Conservation (phyloP, 192 early-diverging fungal species). For the Chytriomyces sp. region DNA sequence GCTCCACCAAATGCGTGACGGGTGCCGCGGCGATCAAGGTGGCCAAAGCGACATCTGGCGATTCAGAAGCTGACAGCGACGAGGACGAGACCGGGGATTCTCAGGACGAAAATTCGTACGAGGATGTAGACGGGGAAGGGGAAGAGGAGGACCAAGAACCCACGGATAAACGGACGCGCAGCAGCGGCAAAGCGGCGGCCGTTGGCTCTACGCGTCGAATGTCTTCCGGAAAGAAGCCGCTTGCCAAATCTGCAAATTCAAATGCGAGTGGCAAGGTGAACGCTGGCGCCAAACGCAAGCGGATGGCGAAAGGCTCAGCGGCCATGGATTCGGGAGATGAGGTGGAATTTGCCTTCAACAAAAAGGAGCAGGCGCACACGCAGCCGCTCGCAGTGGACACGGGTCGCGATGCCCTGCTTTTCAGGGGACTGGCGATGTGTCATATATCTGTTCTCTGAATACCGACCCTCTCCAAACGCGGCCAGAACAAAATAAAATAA, state of each 20-base stretch:
- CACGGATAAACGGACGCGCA: background rate
- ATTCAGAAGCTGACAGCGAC: background rate
- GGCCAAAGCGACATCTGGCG: background rate
- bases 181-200: background rate
- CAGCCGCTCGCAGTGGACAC: conserved; percentile 8
- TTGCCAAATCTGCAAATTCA: no score
- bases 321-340: background rate
- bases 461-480: no score
- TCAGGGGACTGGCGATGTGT: background rate
- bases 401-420: background rate
- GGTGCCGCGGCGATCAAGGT: background rate
- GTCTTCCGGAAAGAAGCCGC: background rate
- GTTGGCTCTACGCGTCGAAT: background rate
- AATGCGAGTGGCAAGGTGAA: background rate
- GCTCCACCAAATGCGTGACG: background rate
- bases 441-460: conserved; percentile 2
- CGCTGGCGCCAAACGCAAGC: background rate
- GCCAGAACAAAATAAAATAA: no score
- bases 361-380: background rate
- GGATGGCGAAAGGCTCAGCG: background rate
- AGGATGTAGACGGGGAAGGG: conserved; percentile 1
- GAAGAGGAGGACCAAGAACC: conserved; percentile 1
- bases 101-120: background rate
- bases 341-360: background rate
- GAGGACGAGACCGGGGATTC: background rate